Evolutionary conservation across 2,329 filamentous ascomycete species (phyloP).

Genomic region (Pseudogymnoascus sp.): DNA sequence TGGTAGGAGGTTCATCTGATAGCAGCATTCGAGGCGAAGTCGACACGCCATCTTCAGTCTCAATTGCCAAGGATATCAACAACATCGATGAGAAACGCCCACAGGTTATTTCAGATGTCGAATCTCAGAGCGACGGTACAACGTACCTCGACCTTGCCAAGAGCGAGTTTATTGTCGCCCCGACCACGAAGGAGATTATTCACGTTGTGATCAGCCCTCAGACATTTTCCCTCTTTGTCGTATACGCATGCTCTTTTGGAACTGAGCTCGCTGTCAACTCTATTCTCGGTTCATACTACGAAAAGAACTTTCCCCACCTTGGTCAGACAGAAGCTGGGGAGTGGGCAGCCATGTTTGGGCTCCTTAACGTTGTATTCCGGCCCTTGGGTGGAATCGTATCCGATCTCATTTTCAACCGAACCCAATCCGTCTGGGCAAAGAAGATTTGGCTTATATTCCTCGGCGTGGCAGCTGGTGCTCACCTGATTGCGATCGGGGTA

Average conservation of each 20-base stretch:
- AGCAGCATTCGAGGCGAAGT: conserved; percentile 31
- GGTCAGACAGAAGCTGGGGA: conserved; percentile 48
- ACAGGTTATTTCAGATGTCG: conserved; percentile 30
- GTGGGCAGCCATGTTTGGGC: conserved; percentile 68
- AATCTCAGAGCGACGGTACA: conserved; percentile 30
- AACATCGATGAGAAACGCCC: conserved; percentile 17
- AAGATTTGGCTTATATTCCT: conserved; percentile 50
- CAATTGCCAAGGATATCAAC: conserved; percentile 30
- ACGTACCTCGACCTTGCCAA: conserved; percentile 48
- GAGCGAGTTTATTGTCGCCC: conserved; percentile 46
- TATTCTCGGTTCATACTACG: conserved; percentile 50
- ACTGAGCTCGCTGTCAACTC: conserved; percentile 55
- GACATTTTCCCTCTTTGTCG: conserved; percentile 45
- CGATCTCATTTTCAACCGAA: conserved; percentile 30
- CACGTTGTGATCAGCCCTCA: conserved; percentile 43
- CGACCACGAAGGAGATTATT: conserved; percentile 42
- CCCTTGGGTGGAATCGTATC: conserved; percentile 55
- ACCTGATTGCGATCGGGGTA: conserved; percentile 51
- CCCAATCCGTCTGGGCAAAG: conserved; percentile 46
- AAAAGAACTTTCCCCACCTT: conserved; percentile 50
- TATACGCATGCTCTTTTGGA: conserved; percentile 58
- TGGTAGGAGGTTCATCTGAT: conserved; percentile 16
- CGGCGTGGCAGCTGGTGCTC: conserved; percentile 45
- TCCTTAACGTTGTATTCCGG: conserved; percentile 61
- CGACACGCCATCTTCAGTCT: conserved; percentile 42